Evolutionary conservation across 495 filamentous ascomycete species (phyloP).

Genomic region (Aspergillus affinis): DNA sequence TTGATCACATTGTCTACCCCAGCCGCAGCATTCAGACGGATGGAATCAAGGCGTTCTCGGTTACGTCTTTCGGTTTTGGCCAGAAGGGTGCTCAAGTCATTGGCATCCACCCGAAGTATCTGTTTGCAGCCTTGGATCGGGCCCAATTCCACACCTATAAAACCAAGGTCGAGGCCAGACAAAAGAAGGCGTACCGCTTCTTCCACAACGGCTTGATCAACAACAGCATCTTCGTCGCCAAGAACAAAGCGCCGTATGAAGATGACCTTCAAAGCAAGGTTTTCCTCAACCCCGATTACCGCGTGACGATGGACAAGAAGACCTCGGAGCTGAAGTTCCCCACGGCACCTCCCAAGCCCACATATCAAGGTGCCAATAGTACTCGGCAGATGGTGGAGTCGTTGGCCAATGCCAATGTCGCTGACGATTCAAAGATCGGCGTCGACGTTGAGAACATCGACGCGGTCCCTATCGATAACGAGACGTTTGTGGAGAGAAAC

Average conservation of each 20-base stretch:
- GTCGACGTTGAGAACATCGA: constrained; percentile 87
- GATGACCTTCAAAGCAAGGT: constrained; percentile 82
- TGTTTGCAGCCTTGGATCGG: constrained; percentile 91
- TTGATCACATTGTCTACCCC: constrained; percentile 96
- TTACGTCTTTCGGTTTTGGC: constrained; percentile 98
- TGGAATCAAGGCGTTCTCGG: constrained; percentile 95
- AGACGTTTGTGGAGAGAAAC: constrained; percentile 92
- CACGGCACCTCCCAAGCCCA: constrained; percentile 56
- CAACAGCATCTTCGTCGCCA: constrained; percentile 95
- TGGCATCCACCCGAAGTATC: constrained; percentile 93
- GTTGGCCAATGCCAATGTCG: constrained; percentile 69
- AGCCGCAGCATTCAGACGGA: constrained; percentile 95
- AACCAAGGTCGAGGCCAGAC: constrained; percentile 81
- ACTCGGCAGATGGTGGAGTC: constrained; percentile 78
- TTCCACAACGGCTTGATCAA: constrained; percentile 97
- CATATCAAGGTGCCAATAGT: constrained; percentile 52
- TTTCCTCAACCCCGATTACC: constrained; percentile 93
- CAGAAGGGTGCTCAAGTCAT: constrained; percentile 98
- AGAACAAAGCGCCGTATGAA: constrained; percentile 84
- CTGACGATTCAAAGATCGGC: constrained; percentile 77
- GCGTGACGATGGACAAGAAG: constrained; percentile 82
- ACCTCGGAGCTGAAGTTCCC: constrained; percentile 73
- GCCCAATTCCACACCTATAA: constrained; percentile 79
- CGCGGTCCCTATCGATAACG: constrained; percentile 85
- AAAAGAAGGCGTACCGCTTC: constrained; percentile 98